Base-by-base conservation (phyloP, 2,329 filamentous ascomycete species). In the Juglanconis juglandina region DNA sequence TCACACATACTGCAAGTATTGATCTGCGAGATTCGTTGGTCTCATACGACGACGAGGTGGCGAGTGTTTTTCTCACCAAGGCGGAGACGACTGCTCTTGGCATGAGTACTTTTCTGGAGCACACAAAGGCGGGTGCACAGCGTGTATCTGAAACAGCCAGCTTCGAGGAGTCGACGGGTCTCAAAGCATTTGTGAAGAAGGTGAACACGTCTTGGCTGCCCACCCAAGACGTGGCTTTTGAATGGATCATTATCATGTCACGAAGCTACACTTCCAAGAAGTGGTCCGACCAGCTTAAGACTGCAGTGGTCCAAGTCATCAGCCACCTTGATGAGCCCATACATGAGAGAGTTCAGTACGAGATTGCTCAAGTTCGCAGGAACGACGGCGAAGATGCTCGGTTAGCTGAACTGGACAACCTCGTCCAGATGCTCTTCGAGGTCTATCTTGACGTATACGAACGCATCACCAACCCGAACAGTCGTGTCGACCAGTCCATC, bases 381-480 rank as follows among this genome's bases (percentile, higher is more conserved):
- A n/a, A 50, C 11, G 30, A 56, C 13, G 30, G n/a, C 24, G 60
- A 63, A 1, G 24, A 51, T 34, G 39, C 39, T 7, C 14, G 32
- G 2, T 9, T 77, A 13, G 62, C 65, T 2, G 70, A 72, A 10
- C 66, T 83, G 5, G 76, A 80, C 59, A 68, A 69, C 1, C 73
- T 86, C 5, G 73, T 82, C 2, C 79, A 86, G 56, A 87, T 86
- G 78, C 69, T 86, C 1, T 84, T 87, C 54, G 85, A 88, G 67
- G 76, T 87, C 5, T 82, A 87, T 60, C 75, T 87, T 9, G 85
- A 87, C 63, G 79, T 86, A 6, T 86, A 84, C 63, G 83, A 86
- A 61, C 76, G 81, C 49, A 81, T 84, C 58, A 84, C 79, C 9
- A 84, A 84, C 59, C 81, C 82, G 1, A 84, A 77, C 66, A 84